Base-by-base conservation (phyloP, 2,329 filamentous ascomycete genomes). In the Botrytis sinoallii region DNA sequence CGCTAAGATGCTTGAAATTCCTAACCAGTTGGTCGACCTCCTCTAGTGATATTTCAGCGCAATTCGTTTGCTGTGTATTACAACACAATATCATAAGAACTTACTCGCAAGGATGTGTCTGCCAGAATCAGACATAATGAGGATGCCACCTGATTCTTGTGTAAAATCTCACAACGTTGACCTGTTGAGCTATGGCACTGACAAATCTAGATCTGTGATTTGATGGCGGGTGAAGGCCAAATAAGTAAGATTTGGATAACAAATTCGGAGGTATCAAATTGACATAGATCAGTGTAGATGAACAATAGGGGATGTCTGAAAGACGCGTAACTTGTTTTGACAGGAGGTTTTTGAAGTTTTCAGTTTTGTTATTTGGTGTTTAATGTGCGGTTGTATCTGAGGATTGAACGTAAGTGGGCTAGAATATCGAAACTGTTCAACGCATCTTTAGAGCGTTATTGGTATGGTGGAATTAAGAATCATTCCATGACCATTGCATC, bases 31-130 rank as follows among this genome's bases (percentile, higher is more conserved):
- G 7, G 52, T 57, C n/a, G n/a, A 57, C n/a, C n/a, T 57, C 1
- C 3, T 57, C 52, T 32, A 32, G 14, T 18, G 14, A 29, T 9
- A 29, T 29, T 1, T 57, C 14, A 57, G 52, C 1, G 29, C 25
- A 29, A 55, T 18, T 29, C 1, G 0, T 29, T n/a, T 25, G 8
- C 5, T n/a, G 1, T 29, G 12, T 7, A 18, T 55, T 29, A 3
- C 6, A 55, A 29, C n/a, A 55, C 0, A 18, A 3, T 8, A 29
- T 0, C 0, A 18, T 29, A 29, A 18, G 6, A 0, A 55, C 52
- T 29, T 55, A 55, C 52, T 29, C 12, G 52, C 52, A 16, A 55
- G 16, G 5, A 4, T 3, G 25, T 55, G 25, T 29, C 25, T 55
- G 5, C 3, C 6, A 16, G n/a, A 16, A 16, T 8, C 25, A 55